Conservation (phyloP, 345 rosid genomes). For the Sisymbrium altissimum region DNA sequence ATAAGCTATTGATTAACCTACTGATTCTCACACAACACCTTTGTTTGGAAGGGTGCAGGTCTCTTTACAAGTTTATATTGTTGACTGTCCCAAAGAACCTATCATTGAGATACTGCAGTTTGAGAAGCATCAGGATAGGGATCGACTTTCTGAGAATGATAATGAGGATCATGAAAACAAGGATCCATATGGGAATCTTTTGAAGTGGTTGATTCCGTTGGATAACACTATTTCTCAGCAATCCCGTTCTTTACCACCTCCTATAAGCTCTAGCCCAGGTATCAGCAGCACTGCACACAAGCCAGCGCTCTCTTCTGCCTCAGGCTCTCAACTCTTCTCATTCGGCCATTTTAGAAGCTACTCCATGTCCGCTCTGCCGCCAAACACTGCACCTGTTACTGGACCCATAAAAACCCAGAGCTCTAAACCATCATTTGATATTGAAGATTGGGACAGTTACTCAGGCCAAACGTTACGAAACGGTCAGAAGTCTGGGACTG, state of each 20-base stretch:
- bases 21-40: slow-evolving; percentile 55
- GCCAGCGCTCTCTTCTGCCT: slow-evolving; percentile 53
- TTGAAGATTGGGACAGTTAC: slow-evolving; percentile 73
- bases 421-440: slow-evolving; percentile 69
- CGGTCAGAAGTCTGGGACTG: slow-evolving; percentile 49
- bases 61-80: slow-evolving; percentile 79
- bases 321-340: slow-evolving; percentile 87
- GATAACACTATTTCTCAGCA: slow-evolving; percentile 64
- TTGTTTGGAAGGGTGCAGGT: slow-evolving; percentile 99
- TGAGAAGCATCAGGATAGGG: slow-evolving; percentile 65
- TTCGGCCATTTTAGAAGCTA: slow-evolving; percentile 88
- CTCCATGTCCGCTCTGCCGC: slow-evolving; percentile 97
- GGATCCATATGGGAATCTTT: slow-evolving; percentile 73
- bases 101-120: slow-evolving; percentile 94
- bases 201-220: slow-evolving; percentile 95
- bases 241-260: slow-evolving; percentile 54
- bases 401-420: slow-evolving; percentile 61
- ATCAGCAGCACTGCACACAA: slow-evolving; percentile 50
- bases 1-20: neutral
- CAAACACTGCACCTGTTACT: slow-evolving; percentile 53
- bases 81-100: slow-evolving; percentile 69
- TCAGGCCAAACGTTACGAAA: slow-evolving; percentile 48
- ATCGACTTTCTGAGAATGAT: slow-evolving; percentile 33
- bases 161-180: slow-evolving; percentile 37
- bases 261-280: slow-evolving; percentile 49